These are phyloP conservation scores for Nicotiana knightiana DNA, from an alignment of 257 asterid species.

Conservation along the genomic window DNA sequence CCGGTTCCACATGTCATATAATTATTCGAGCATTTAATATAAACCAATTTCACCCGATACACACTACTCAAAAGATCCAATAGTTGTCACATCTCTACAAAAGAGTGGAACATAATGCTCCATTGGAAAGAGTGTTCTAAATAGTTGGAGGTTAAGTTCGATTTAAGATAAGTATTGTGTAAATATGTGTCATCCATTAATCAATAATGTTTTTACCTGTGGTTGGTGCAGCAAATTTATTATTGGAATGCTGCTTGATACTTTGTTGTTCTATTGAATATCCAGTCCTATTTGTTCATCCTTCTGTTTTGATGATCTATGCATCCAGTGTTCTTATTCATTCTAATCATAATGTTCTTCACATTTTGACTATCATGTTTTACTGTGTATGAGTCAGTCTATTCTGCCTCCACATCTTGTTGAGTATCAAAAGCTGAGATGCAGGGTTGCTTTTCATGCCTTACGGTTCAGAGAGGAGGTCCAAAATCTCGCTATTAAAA, in stretches of 20 bases:
- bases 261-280: not conserved
- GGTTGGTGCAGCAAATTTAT: not conserved
- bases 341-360: not conserved
- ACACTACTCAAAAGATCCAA: not conserved
- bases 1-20: too few species aligned
- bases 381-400: conserved; percentile 41
- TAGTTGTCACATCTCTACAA: not conserved
- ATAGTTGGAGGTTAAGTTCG: not conserved
- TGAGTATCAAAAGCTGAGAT: conserved; percentile 88
- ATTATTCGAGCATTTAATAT: too few species aligned
- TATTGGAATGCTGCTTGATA: not conserved
- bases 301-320: not conserved
- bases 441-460: conserved; percentile 94
- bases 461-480: conserved; percentile 78
- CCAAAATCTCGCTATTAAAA: conserved; percentile 82
- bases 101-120: not conserved
- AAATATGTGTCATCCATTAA: not conserved
- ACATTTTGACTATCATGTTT: conserved; percentile 2
- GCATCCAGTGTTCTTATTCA: not conserved
- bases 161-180: not conserved
- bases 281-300: not conserved
- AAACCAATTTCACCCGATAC: too few species aligned
- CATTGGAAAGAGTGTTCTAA: not conserved
- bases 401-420: conserved; percentile 69
- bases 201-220: not conserved